Conservation (phyloP, 495 filamentous ascomycete species). For the Neurospora sp. region DNA sequence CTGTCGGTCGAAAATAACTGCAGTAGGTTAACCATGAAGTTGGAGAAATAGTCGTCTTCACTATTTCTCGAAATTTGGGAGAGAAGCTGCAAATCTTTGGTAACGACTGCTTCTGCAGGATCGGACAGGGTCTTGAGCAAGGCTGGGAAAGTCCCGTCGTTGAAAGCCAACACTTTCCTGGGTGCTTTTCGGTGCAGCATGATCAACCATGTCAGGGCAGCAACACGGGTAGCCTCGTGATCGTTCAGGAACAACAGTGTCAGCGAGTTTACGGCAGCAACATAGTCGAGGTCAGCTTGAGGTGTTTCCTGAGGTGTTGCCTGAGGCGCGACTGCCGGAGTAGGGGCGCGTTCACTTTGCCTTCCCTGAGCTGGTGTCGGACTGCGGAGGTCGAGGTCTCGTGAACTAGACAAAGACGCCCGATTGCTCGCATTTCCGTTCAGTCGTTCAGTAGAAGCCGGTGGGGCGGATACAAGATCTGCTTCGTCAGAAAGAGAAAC, state of each 20-base stretch:
- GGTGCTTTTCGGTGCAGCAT: slow-evolving; percentile 96
- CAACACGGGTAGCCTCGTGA: slow-evolving; percentile 89
- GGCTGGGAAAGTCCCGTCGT: slow-evolving; percentile 94
- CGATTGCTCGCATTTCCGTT: slow-evolving; percentile 44
- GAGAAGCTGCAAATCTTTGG: slow-evolving; percentile 84
- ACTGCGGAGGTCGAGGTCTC: slow-evolving; percentile 45
- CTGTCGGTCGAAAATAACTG: slow-evolving; percentile 94
- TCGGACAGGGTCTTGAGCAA: slow-evolving; percentile 95
- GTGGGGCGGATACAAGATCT: slow-evolving; percentile 30
- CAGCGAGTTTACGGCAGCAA: slow-evolving; percentile 90
- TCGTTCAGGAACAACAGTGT: slow-evolving; percentile 94
- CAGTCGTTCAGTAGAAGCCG: slow-evolving; percentile 41
- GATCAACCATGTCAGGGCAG: slow-evolving; percentile 89
- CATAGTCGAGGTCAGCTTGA: slow-evolving; percentile 82
- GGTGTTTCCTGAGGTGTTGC: slow-evolving; percentile 8
- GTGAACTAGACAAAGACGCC: slow-evolving; percentile 42
- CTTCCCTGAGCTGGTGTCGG: slow-evolving; percentile 42
- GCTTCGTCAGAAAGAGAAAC: slow-evolving; percentile 78
- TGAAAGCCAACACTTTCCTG: slow-evolving; percentile 86
- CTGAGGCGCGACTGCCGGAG: slow-evolving; percentile 33
- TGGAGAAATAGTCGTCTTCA: slow-evolving; percentile 93
- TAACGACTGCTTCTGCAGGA: slow-evolving; percentile 91
- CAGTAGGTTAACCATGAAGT: slow-evolving; percentile 94
- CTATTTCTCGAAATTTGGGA: slow-evolving; percentile 95
- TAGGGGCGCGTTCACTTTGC: slow-evolving; percentile 18